A percentile compares a stretch with the other conserved stretches of the same genome.
Conservation (phyloP, 768 basidiomycete genomes). For the Piloderma croceum region DNA sequence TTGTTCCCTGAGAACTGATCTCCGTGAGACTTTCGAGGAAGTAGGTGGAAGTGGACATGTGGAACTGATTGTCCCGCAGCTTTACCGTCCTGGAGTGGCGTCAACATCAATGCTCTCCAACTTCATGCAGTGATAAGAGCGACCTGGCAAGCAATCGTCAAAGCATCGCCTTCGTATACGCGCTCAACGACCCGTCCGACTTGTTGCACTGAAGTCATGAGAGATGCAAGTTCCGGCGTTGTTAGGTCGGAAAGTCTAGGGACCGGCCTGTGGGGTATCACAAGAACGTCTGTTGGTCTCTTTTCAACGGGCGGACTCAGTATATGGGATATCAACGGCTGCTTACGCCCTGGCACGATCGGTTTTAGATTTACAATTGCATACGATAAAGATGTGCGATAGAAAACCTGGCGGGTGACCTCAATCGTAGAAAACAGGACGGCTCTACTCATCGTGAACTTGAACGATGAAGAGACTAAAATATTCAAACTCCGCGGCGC, state of each 20-base stretch:
- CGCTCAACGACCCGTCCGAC: conserved; percentile 78
- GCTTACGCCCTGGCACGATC: conserved; percentile 88
- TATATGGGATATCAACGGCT: not conserved
- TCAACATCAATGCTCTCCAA: too few species aligned
- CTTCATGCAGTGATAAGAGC: too few species aligned
- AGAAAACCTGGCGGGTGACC: conserved; percentile 72
- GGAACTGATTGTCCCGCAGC: conserved; percentile 69
- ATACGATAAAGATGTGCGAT: conserved; percentile 60
- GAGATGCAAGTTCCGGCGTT: conserved; percentile 66
- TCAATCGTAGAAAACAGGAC: conserved; percentile 77
- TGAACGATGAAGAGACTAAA: not conserved
- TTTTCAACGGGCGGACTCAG: conserved; percentile 1
- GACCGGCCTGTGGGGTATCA: conserved; percentile 51
- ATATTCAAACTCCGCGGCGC: not conserved
- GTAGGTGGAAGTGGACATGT: conserved; percentile 94
- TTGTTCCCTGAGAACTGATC: conserved; percentile 60
- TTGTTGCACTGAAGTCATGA: conserved; percentile 74
- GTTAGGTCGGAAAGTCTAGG: conserved; percentile 50
- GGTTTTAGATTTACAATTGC: conserved; percentile 96
- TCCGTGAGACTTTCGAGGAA: conserved; percentile 72
- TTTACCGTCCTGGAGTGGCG: conserved; percentile 78
- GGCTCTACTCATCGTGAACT: conserved; percentile 2
- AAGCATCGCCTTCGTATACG: conserved; percentile 73
- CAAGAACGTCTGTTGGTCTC: conserved; percentile 49
- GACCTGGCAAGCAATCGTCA: conserved; percentile 91